Percentiles rank a stretch among this genome's conserved stretches.
phyloP scores from a whole-genome alignment of 2,329 filamentous ascomycete species.

The Davidsoniella eucalypti region DNA sequence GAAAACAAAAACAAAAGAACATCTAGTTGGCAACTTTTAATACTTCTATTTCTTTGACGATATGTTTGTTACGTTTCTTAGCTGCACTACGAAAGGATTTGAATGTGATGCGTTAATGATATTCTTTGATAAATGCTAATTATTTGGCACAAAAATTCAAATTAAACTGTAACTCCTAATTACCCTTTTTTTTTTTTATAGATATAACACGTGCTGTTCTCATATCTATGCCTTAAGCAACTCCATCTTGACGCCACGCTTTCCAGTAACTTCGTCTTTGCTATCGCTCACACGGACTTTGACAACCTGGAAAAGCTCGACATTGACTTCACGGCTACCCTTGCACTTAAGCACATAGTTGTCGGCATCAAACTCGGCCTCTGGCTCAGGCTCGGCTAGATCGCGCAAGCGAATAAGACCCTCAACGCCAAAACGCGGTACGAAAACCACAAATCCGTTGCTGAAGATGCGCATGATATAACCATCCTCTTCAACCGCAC shows the following conservation, averaged over 20 bases:
- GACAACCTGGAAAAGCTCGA: constrained; percentile 88
- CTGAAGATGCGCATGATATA: constrained; percentile 96
- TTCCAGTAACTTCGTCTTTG: constrained; percentile 89
- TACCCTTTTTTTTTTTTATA: constrained; percentile 9
- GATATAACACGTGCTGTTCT: constrained; percentile 1
- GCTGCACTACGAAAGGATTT: background rate
- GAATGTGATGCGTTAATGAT: background rate
- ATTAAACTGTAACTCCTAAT: background rate
- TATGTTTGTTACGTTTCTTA: constrained; percentile 2
- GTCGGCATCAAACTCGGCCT: constrained; percentile 71
- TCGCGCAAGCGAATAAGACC: constrained; percentile 76
- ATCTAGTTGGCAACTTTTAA: constrained; percentile 9
- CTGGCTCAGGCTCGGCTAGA: constrained; percentile 54
- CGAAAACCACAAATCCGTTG: constrained; percentile 93
- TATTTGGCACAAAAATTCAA: too few species aligned
- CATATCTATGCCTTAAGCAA: constrained; percentile 27
- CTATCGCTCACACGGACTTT: constrained; percentile 78
- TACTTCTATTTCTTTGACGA: background rate
- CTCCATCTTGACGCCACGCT: constrained; percentile 74
- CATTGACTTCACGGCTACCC: constrained; percentile 36
- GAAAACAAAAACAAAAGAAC: constrained; percentile 9
- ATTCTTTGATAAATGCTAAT: too few species aligned
- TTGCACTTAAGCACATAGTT: constrained; percentile 56
- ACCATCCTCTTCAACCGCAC: constrained; percentile 55
- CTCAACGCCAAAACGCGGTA: constrained; percentile 91